phyloP scores from a whole-genome alignment of 495 filamentous ascomycete species.

The Penicillium antarcticum region DNA sequence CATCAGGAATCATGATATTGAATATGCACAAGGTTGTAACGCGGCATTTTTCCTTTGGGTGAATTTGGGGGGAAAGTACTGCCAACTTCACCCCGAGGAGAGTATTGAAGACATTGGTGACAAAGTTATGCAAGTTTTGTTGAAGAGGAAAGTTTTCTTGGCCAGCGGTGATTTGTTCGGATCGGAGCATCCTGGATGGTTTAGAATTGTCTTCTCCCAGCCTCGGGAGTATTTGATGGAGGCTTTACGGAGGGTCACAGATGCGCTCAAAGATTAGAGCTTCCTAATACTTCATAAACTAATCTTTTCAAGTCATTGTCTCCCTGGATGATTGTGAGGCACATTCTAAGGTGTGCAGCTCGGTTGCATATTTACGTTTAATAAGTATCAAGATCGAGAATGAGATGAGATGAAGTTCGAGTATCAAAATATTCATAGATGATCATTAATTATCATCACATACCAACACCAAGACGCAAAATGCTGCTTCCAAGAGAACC shows the following conservation, averaged over 20 bases:
- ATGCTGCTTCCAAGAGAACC: slow-evolving; percentile 14
- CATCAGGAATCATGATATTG: slow-evolving; percentile 35
- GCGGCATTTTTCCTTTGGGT: slow-evolving; percentile 61
- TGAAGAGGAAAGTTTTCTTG: slow-evolving; percentile 41
- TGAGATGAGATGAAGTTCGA: not conserved
- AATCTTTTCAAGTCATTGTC: too few species aligned
- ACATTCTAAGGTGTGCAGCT: too few species aligned
- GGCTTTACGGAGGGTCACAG: too few species aligned
- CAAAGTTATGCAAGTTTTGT: slow-evolving; percentile 25
- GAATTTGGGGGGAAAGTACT: slow-evolving; percentile 42
- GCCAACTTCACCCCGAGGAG: slow-evolving; percentile 19
- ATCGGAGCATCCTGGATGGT: slow-evolving; percentile 48
- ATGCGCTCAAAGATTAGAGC: too few species aligned
- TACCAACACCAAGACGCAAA: slow-evolving; percentile 21
- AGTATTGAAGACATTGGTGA: slow-evolving; percentile 9
- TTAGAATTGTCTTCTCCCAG: slow-evolving; percentile 49
- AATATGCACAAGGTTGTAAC: slow-evolving; percentile 36
- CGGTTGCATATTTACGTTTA: too few species aligned
- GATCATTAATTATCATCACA: slow-evolving; percentile 24
- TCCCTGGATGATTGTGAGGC: too few species aligned
- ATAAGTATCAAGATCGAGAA: too few species aligned
- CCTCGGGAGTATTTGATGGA: not conserved
- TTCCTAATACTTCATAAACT: too few species aligned
- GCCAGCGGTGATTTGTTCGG: slow-evolving; percentile 37
- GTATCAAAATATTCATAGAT: slow-evolving; percentile 18